Base-by-base conservation (phyloP, 106 monocot species). In the Dactylorhiza incarnata region DNA sequence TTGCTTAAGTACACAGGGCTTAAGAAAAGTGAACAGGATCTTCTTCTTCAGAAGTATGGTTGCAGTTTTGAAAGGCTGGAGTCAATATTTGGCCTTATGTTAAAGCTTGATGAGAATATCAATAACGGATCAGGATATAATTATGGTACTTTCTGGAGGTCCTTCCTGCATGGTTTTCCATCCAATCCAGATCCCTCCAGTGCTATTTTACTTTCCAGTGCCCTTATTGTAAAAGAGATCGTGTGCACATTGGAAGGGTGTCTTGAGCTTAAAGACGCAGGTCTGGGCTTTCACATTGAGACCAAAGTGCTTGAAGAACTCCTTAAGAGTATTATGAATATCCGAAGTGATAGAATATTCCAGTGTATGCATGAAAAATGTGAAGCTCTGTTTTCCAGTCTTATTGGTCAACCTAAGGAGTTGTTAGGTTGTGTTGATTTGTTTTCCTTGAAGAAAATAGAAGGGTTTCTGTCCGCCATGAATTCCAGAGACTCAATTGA, bases 131-230 rank as follows among this genome's bases (percentile, higher is more conserved):
- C 48, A 23, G 76, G 84, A 71, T 56, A 45, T 14, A 25, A 11
- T 65, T 9, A 49, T 79, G 52, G 45, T 73, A 71, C 75, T 44
- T 51, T 86, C 72, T 75, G 63, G 24, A 82, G 83, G 74, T 79
- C 86, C 70, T 63, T 86, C 50, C 77, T 91, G 24, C 99, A 99
- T 86, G 99, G 94, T 47, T 88, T 99, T 82, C 99, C 99, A 75
- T 82, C 81, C 49, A 49, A 86, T 85, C 72, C 79, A 29, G 81
- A 82, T 45, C 72, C 82, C 65, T 84, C 76, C 25, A 88, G 89
- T 79, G 85, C 85, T 63, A 70, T 76, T 70, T 76, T 94, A 79
- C 77, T 94, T 66, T 94, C 99, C 63, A 86, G 86, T 76, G 53
- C 85, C 80, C 83, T 99, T 77, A 77, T 54, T 56, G 76, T 94